Evolutionary conservation across 129 eudicot species (phyloP), one percentile per base, ranked within the genome.

Genomic region (Pittosporum tobira): DNA sequence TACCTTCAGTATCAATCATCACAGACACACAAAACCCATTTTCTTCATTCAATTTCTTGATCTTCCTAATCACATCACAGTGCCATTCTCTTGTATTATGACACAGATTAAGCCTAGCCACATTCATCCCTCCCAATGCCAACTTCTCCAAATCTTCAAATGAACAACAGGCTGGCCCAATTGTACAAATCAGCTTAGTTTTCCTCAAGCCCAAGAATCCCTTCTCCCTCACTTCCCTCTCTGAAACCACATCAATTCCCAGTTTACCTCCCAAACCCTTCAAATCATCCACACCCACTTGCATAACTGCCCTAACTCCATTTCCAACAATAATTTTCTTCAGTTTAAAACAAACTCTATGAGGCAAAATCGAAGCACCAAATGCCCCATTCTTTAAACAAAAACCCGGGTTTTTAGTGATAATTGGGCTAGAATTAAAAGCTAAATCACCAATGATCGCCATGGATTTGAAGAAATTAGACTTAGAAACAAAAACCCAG

Each of bases 1-100:
- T 76, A 18, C 95, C 95, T 69, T 86, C 84, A 2, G 95, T 86
- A 68, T 86, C 95, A 52, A 82, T 79, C 87, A 85, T 86, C 19
- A 86, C 62, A 20, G 90, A 80, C 12, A 86, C 95, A 76, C 79
- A 75, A 66, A 59, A 78, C 46, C 85, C 89, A 42, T 74, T 74
- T 8, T 81, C 88, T 43, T 82, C 74, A 57, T 86, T 82, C 79
- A 86, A 65, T 60, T 57, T 74, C 79, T 80, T 86, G 31, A 86
- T 77, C 71, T 75, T 79, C 67, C 77, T 66, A 66, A 86, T 86
- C 2, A 79, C 90, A 51, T 77, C 79, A 43, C 37, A 48, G 48
- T 82, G 91, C 95, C 95, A 86, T 14, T 82, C 78, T 36, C 78
- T 72, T 0, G 82, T 76, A 19, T 80, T 84, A 58, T 86, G 95